A percentile compares a stretch with the other conserved stretches of the same genome.
These are phyloP conservation scores for Talaromyces sp. DNA, from an alignment of 2,329 filamentous ascomycete species.

Conservation along the genomic window DNA sequence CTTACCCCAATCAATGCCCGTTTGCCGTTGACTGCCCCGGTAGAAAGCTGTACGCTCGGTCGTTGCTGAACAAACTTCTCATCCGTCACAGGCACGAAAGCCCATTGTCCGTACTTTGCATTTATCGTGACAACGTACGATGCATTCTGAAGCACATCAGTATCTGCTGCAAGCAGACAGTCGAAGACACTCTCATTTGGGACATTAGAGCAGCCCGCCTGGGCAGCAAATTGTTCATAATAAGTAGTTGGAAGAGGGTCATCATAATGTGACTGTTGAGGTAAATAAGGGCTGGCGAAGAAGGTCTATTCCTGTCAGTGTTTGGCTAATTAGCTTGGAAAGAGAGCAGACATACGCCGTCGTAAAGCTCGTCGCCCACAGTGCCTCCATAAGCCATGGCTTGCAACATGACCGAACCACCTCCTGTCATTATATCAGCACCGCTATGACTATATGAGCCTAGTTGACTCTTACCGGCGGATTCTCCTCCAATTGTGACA, in stretches of 20 bases:
- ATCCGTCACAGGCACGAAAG: conserved; percentile 48
- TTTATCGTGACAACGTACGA: conserved; percentile 31
- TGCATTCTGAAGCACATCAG: conserved; percentile 34
- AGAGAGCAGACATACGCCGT: conserved; percentile 5
- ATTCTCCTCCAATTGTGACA: conserved; percentile 52
- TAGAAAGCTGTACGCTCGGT: conserved; percentile 44
- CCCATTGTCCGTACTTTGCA: conserved; percentile 46
- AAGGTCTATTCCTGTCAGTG: conserved; percentile 26
- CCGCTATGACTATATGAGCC: background rate
- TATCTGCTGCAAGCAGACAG: conserved; percentile 36
- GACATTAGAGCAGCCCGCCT: conserved; percentile 39
- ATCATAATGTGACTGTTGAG: conserved; percentile 52
- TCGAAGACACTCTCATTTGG: conserved; percentile 35
- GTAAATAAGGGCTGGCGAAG: conserved; percentile 51
- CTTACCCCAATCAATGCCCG: conserved; percentile 38
- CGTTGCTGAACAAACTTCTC: conserved; percentile 48
- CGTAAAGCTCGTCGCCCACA: conserved; percentile 1
- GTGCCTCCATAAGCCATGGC: conserved; percentile 16
- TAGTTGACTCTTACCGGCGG: conserved; percentile 35
- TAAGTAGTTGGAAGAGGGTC: conserved; percentile 45
- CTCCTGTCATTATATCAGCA: conserved; percentile 28
- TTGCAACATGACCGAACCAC: conserved; percentile 21
- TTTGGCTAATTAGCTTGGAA: background rate
- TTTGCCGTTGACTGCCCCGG: conserved; percentile 37
- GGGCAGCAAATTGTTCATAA: conserved; percentile 43